These are phyloP conservation scores for Ganoderma sinense DNA, from an alignment of 1,284 basidiomycete genomes.

Conservation along the genomic window DNA sequence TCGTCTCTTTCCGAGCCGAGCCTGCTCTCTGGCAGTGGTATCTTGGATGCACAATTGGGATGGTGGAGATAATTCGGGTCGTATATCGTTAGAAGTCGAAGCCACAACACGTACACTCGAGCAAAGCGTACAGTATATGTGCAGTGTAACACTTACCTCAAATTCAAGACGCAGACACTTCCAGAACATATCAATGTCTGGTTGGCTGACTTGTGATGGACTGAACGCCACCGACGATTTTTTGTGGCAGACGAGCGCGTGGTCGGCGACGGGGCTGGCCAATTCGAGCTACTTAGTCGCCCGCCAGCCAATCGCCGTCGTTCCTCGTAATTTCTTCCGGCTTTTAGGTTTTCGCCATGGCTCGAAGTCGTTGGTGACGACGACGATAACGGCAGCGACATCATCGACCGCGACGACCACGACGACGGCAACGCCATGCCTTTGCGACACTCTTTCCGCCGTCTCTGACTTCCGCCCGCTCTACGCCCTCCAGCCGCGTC, in stretches of 20 bases:
- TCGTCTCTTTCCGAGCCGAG: not conserved
- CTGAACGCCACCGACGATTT: not conserved
- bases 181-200: not conserved
- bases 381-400: not conserved
- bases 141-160: not conserved
- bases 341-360: not conserved
- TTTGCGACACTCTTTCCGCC: not conserved
- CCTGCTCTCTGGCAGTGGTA: not conserved
- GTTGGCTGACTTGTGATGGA: not conserved
- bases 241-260: not conserved
- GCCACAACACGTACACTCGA: not conserved
- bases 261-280: not conserved
- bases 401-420: not conserved
- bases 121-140: not conserved
- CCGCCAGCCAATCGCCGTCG: constrained; percentile 3
- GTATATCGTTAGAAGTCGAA: not conserved
- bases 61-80: not conserved
- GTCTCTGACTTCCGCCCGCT: not conserved
- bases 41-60: not conserved
- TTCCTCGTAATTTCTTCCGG: not conserved
- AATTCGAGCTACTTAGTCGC: not conserved
- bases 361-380: not conserved
- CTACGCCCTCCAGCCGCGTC: too few species aligned
- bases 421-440: not conserved
- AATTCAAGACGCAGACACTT: not conserved